Conservation (phyloP, 73 alveolate species). For the Paramecium biaurelia region DNA sequence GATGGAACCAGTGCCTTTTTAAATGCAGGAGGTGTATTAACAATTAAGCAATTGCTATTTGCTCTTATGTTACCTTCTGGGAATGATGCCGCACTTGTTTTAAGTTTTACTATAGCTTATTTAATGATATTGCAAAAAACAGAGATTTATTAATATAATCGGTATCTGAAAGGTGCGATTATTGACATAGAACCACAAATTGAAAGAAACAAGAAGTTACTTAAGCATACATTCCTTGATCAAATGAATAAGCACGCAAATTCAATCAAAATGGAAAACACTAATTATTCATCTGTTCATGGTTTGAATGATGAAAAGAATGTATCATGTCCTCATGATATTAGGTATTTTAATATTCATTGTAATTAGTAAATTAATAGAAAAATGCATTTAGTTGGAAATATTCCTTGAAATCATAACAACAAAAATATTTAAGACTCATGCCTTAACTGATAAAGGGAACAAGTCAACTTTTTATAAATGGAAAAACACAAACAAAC, state of each 20-base stretch:
- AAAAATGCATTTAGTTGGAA: constrained; percentile 11
- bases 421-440: constrained; percentile 66
- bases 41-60: constrained; percentile 64
- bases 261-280: constrained; percentile 60
- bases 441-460: constrained; percentile 44
- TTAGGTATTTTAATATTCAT: background rate
- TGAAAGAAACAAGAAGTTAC: background rate
- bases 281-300: constrained; percentile 70
- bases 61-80: constrained; percentile 79
- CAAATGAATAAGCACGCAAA: constrained; percentile 70
- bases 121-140: background rate
- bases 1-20: constrained; percentile 74
- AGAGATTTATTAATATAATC: background rate
- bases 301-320: constrained; percentile 67
- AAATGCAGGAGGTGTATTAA: constrained; percentile 63
- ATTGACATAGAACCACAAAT: background rate
- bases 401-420: constrained; percentile 62
- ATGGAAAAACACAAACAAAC: constrained; percentile 86
- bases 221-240: constrained; percentile 46
- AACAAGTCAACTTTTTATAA: constrained; percentile 54
- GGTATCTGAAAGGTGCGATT: background rate
- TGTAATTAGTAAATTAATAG: background rate
- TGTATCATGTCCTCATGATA: constrained; percentile 44
- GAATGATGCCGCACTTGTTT: constrained; percentile 72
- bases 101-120: constrained; percentile 10